Evolutionary conservation across 2,329 filamentous ascomycete species (phyloP).

Genomic region (Pyricularia grisea): DNA sequence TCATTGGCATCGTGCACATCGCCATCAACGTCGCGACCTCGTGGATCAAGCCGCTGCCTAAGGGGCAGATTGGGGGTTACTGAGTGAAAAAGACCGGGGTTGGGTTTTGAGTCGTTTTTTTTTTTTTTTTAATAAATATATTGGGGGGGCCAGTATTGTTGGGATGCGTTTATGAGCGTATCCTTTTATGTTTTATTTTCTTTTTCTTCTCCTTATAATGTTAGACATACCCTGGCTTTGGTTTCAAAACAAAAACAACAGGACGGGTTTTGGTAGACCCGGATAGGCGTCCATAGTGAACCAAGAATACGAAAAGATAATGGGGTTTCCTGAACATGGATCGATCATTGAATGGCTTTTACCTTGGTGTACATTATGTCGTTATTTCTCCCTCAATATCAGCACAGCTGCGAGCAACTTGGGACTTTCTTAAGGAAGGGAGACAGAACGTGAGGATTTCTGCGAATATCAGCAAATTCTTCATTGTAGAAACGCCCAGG

Average conservation of each 20-base stretch:
- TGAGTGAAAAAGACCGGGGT: constrained; percentile 10
- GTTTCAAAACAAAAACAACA: background rate
- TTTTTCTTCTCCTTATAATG: background rate
- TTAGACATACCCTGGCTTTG: background rate
- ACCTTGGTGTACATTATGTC: too few species aligned
- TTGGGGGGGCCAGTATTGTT: background rate
- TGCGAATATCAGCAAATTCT: too few species aligned
- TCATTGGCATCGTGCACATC: constrained; percentile 70
- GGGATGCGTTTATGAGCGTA: background rate
- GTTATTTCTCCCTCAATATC: too few species aligned
- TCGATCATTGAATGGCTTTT: too few species aligned
- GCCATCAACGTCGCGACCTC: constrained; percentile 55
- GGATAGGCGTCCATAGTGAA: background rate
- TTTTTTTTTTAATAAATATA: too few species aligned
- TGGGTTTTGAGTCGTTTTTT: background rate
- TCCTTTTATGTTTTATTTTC: background rate
- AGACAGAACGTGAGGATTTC: too few species aligned
- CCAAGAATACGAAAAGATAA: background rate
- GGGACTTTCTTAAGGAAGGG: too few species aligned
- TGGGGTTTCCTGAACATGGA: too few species aligned
- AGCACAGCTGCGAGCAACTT: too few species aligned
- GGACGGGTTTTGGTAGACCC: background rate
- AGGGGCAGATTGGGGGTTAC: constrained; percentile 38
- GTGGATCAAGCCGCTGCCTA: constrained; percentile 46
- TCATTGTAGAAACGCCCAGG: too few species aligned